Base-by-base conservation (phyloP, 768 basidiomycete genomes). In the Leccinellum albellum region DNA sequence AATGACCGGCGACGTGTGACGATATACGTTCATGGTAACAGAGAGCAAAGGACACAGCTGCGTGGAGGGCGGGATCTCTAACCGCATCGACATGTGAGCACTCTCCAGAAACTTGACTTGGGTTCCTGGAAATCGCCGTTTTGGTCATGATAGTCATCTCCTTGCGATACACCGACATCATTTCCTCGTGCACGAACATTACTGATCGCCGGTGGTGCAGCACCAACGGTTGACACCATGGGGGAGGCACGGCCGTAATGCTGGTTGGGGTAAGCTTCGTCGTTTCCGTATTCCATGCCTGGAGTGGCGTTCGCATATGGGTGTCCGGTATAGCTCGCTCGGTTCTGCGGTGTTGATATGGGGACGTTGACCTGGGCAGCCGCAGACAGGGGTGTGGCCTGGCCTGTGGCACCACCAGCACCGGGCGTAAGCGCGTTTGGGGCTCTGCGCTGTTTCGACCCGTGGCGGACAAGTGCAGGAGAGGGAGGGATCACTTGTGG, bases 31-130 rank as follows among this genome's bases (percentile, higher is more conserved):
- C 57, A 61, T 61, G 64, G 65, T 59, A 65, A 64, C 61, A 66
- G 46, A 61, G 54, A 60, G 54, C 55, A 59, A 40, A 35, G 52
- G 57, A 51, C 60, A 62, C 61, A 64, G 52, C 48, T 54, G 44
- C 54, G 53, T 51, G n/a, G 33, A 40, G 53, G 40, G 15, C 53
- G 44, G 50, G 53, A 35, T 50, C 40, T 63, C 76, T 73, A 81
- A 64, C 84, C 86, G 76, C 91, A 92, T 66, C 84, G 85, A 75
- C 90, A 92, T 48, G 88, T 90, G 58, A 93, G 73, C 60, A 91
- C 82, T 73, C 81, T 79, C 77, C 87, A 77, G 53, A 89, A 75
- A 61, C 77, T 76, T 54, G 78, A 75, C 71, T 82, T 81, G 58
- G 79, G 82, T 56, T 73, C 76, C 58, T 75, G 75, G 51, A 80